Evolutionary conservation across 495 filamentous ascomycete species (phyloP).

Genomic region (Echria macrotheca): DNA sequence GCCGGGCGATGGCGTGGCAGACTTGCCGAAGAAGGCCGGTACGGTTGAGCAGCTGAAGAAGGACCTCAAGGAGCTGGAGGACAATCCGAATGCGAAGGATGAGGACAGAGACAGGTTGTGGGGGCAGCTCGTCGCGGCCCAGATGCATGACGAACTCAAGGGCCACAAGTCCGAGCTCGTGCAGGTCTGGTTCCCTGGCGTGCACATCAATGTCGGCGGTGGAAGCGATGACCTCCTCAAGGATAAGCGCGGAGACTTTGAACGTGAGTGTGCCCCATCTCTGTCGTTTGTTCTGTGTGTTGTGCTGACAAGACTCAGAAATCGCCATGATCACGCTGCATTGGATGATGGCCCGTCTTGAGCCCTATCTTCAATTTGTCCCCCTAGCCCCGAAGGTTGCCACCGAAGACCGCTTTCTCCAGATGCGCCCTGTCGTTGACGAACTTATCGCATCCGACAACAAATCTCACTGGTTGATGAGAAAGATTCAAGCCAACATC

Average conservation of each 20-base stretch:
- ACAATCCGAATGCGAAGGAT: conserved; percentile 1
- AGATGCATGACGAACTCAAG: conserved; percentile 14
- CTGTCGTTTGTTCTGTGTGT: not conserved
- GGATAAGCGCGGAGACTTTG: conserved; percentile 2
- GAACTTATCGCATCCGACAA: conserved; percentile 37
- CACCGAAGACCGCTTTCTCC: conserved; percentile 53
- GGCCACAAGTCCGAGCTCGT: conserved; percentile 36
- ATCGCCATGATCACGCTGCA: conserved; percentile 52
- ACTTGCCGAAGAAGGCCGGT: not conserved
- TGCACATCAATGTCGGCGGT: conserved; percentile 61
- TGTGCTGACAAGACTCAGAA: not conserved
- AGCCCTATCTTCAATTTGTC: conserved; percentile 7
- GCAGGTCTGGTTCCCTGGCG: conserved; percentile 68
- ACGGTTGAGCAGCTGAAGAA: not conserved
- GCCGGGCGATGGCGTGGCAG: not conserved
- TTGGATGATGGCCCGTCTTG: conserved; percentile 32
- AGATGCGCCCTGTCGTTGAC: conserved; percentile 51
- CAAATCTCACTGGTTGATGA: conserved; percentile 41
- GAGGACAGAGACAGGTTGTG: not conserved
- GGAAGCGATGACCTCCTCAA: conserved; percentile 34
- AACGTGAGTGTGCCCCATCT: not conserved
- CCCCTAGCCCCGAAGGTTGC: conserved; percentile 28
- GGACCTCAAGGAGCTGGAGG: conserved; percentile 4
- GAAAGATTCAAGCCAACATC: conserved; percentile 17
- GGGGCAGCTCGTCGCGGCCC: conserved; percentile 9